Evolutionary conservation across 1,284 basidiomycete species (phyloP).

Genomic region (Pascua guehoae): DNA sequence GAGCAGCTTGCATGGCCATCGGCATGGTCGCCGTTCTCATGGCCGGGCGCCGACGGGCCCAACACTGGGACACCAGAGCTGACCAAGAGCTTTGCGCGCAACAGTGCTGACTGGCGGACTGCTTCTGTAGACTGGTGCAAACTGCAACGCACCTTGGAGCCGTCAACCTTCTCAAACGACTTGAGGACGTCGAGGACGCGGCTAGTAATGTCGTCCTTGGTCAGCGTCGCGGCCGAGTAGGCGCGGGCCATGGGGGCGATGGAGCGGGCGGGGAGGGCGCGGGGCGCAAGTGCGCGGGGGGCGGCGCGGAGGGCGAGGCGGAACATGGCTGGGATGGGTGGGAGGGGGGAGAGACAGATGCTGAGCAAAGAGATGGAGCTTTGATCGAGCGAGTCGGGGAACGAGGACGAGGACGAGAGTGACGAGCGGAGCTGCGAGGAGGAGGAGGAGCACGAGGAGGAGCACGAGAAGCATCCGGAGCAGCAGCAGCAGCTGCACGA

Average conservation of each 20-base stretch:
- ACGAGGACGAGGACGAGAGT: neutral
- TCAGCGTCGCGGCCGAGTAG: conserved; percentile 74
- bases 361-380: neutral
- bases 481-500: too few relatives aligned
- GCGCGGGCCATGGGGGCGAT: conserved; percentile 33
- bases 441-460: neutral
- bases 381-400: conserved; percentile 1
- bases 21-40: too few relatives aligned
- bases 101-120: too few relatives aligned
- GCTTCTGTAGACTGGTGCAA: too few relatives aligned
- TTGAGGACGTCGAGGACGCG: conserved; percentile 86
- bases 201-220: conserved; percentile 70
- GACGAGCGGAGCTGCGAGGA: neutral
- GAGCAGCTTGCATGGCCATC: too few relatives aligned
- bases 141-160: conserved; percentile 62
- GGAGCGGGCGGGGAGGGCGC: conserved; percentile 9
- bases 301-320: conserved; percentile 27
- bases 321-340: conserved; percentile 33
- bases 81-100: too few relatives aligned
- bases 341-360: neutral
- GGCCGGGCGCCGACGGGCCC: too few relatives aligned
- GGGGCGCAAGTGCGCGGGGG: conserved; percentile 12
- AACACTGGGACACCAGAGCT: too few relatives aligned
- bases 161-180: conserved; percentile 92
- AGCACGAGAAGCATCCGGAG: too few relatives aligned